These are phyloP conservation scores for Ramaria rubella DNA, from an alignment of 768 basidiomycete genomes.

Conservation along the genomic window DNA sequence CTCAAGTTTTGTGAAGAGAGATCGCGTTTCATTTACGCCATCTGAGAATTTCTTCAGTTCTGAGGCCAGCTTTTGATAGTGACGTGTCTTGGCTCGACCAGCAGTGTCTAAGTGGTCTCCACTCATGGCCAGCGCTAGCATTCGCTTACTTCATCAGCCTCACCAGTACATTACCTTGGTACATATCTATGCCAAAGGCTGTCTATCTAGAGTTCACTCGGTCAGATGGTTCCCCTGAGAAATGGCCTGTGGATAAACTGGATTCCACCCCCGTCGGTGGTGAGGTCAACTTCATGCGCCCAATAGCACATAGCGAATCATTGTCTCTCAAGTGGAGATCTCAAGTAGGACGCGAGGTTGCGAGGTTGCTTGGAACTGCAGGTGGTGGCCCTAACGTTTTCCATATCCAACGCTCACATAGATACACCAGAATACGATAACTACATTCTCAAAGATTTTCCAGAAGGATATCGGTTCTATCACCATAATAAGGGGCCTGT, in stretches of 20 bases:
- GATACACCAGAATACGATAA: conserved; percentile 36
- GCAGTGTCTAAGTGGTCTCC: conserved; percentile 5
- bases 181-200: conserved; percentile 18
- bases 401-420: conserved; percentile 2
- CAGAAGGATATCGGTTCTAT: conserved; percentile 60
- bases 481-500: conserved; percentile 67
- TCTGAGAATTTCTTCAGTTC: conserved; percentile 62
- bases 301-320: conserved; percentile 43
- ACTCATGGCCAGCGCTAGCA: not conserved
- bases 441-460: conserved; percentile 62
- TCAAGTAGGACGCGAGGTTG: conserved; percentile 35
- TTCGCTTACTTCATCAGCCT: too few relatives aligned
- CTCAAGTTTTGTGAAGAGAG: conserved; percentile 70
- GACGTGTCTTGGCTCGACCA: conserved; percentile 57
- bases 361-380: conserved; percentile 32
- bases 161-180: not conserved
- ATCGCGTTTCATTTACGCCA: conserved; percentile 65
- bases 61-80: conserved; percentile 70
- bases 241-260: conserved; percentile 47
- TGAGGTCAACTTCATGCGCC: conserved; percentile 68
- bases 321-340: conserved; percentile 54
- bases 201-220: conserved; percentile 51
- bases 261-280: conserved; percentile 45
- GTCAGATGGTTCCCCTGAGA: conserved; percentile 48
- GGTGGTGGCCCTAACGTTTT: conserved; percentile 5